Conservation (phyloP, 164 flowering plant species). For the Vitis rotundifolia region DNA sequence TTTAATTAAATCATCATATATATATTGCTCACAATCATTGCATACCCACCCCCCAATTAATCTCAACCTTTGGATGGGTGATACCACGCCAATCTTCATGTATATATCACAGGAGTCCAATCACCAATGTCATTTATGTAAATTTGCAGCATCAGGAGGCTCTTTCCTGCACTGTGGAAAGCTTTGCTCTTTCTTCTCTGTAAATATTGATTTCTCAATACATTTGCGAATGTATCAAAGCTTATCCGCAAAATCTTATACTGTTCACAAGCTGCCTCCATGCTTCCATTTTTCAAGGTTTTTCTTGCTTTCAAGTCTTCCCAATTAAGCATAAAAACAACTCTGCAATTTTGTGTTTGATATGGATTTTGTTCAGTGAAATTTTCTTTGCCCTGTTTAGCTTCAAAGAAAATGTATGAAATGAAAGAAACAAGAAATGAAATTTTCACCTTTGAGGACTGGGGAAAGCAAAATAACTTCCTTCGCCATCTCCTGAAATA, state of each 20-base stretch:
- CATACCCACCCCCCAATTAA: neutral
- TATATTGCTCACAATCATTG: no score
- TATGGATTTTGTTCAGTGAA: neutral
- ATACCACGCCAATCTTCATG: neutral
- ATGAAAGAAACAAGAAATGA: neutral
- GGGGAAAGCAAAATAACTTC: no score
- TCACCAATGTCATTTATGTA: neutral
- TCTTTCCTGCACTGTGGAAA: neutral
- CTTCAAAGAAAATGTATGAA: neutral
- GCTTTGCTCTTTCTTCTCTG: neutral
- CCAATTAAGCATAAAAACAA: no score
- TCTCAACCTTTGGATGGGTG: neutral
- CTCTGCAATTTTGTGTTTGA: neutral
- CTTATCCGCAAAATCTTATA: conserved; percentile 1
- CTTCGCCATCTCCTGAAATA: no score
- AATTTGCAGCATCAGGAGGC: neutral
- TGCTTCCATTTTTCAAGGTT: neutral
- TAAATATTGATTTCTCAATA: neutral
- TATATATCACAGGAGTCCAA: neutral
- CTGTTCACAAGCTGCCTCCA: neutral
- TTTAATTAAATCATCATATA: no score
- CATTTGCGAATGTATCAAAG: neutral
- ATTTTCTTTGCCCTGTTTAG: neutral
- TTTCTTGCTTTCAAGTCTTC: neutral
- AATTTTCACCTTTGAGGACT: neutral